phyloP scores from a whole-genome alignment of 1,139 yeast species.

The Suhomyces bolitotheri region DNA sequence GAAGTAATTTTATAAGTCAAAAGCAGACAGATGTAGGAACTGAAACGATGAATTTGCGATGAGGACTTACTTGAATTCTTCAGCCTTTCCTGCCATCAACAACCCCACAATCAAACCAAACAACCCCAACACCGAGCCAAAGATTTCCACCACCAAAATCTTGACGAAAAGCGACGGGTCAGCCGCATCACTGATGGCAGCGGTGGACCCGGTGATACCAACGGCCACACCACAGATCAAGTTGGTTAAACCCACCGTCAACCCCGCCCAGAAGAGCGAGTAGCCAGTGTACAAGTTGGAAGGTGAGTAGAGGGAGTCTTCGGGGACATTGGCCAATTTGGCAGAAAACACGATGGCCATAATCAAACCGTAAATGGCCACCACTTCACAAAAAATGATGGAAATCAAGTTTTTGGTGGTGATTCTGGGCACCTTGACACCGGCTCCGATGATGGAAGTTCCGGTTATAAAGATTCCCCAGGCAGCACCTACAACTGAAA shows the following conservation, averaged over 20 bases:
- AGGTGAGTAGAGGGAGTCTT: conserved; percentile 63
- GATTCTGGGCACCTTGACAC: conserved; percentile 95
- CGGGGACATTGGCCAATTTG: conserved; percentile 73
- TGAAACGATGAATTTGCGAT: not conserved
- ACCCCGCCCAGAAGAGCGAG: conserved; percentile 96
- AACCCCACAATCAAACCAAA: conserved; percentile 94
- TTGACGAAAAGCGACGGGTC: conserved; percentile 93
- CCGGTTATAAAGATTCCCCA: conserved; percentile 99
- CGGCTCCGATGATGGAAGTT: conserved; percentile 92
- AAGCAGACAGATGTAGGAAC: conserved; percentile 2
- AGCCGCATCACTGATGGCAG: conserved; percentile 97
- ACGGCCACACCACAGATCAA: conserved; percentile 97
- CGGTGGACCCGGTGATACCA: conserved; percentile 97
- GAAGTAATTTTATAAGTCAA: too few species aligned
- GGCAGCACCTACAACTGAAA: conserved; percentile 96
- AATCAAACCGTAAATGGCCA: conserved; percentile 96
- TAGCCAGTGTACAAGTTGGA: conserved; percentile 91
- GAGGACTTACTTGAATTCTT: conserved; percentile 54
- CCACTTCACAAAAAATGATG: conserved; percentile 98
- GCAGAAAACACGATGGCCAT: conserved; percentile 97
- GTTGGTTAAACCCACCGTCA: conserved; percentile 92
- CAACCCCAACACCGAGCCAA: conserved; percentile 93
- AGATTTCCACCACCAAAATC: conserved; percentile 94
- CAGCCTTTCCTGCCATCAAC: conserved; percentile 94
- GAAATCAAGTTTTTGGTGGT: conserved; percentile 96